A percentile compares a stretch with the other conserved stretches of the same genome.
Conservation (phyloP, 2,329 filamentous ascomycete genomes). For the Stachybotrys chartarum region DNA sequence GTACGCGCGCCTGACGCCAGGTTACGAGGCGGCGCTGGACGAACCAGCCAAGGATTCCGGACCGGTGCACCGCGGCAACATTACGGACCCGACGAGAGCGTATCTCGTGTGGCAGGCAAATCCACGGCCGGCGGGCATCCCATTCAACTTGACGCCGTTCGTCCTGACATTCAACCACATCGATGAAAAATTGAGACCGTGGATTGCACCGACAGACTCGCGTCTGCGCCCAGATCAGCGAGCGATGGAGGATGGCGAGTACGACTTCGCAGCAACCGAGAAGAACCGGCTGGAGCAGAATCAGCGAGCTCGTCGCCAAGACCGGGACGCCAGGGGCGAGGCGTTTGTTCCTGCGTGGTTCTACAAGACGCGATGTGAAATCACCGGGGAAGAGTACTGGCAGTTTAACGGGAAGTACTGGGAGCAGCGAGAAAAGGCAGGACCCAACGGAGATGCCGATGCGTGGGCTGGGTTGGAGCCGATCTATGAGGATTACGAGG, state of each 20-base stretch:
- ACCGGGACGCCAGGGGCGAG: slow-evolving; percentile 69
- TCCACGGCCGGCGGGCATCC: slow-evolving; percentile 71
- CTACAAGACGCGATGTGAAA: slow-evolving; percentile 58
- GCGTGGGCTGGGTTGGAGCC: slow-evolving; percentile 70
- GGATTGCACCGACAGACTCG: slow-evolving; percentile 87
- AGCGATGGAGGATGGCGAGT: slow-evolving; percentile 98
- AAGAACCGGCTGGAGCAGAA: slow-evolving; percentile 93
- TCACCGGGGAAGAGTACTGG: slow-evolving; percentile 89
- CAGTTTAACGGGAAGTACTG: slow-evolving; percentile 85
- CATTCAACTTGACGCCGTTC: slow-evolving; percentile 96
- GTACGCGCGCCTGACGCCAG: slow-evolving; percentile 87
- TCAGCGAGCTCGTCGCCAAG: slow-evolving; percentile 68
- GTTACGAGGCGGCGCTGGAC: slow-evolving; percentile 70
- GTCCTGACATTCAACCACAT: slow-evolving; percentile 91
- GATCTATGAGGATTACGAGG: slow-evolving; percentile 48
- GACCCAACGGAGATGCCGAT: slow-evolving; percentile 45
- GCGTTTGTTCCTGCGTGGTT: slow-evolving; percentile 88
- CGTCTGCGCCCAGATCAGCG: slow-evolving; percentile 89
- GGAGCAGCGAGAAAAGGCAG: slow-evolving; percentile 62
- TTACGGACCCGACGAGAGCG: slow-evolving; percentile 62
- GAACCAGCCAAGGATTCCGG: slow-evolving; percentile 36
- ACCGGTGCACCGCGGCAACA: slow-evolving; percentile 40
- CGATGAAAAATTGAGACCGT: slow-evolving; percentile 68
- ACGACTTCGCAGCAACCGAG: slow-evolving; percentile 85
- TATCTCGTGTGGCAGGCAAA: slow-evolving; percentile 93